Conservation (phyloP, 176 grass and related monocot genomes). For the Phyllostachys edulis region DNA sequence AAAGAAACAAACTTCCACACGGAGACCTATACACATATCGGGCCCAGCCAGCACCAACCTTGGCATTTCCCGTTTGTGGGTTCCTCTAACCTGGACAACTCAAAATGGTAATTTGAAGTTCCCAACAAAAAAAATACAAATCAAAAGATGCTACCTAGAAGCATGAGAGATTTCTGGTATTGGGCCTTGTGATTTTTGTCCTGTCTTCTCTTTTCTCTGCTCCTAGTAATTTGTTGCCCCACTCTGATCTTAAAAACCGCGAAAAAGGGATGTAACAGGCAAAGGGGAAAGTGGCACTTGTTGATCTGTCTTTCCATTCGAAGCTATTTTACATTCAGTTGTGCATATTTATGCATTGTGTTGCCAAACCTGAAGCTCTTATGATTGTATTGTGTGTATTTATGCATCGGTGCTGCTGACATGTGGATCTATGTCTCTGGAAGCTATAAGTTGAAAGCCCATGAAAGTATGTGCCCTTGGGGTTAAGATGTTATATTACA, state of each 20-base stretch:
- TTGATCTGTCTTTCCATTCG: conserved; percentile 8
- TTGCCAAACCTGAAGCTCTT: conserved; percentile 24
- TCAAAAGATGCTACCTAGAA: conserved; percentile 48
- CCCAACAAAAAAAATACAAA: conserved; percentile 38
- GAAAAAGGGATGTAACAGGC: conserved; percentile 24
- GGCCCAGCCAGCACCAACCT: conserved; percentile 35
- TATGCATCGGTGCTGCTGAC: conserved; percentile 25
- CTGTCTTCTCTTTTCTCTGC: conserved; percentile 24
- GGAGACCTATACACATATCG: conserved; percentile 15
- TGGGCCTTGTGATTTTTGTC: conserved; percentile 48
- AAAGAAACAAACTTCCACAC: conserved; percentile 34
- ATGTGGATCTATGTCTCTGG: conserved; percentile 41
- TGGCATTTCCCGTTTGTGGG: conserved; percentile 49
- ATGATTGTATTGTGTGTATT: not conserved
- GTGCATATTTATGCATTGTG: conserved; percentile 13
- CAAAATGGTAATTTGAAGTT: conserved; percentile 40
- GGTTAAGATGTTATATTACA: conserved; percentile 1
- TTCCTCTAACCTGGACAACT: conserved; percentile 55
- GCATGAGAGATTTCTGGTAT: conserved; percentile 46
- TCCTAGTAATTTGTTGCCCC: conserved; percentile 37
- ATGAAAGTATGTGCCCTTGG: conserved; percentile 26
- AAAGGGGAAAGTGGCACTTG: not conserved
- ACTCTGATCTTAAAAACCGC: conserved; percentile 43
- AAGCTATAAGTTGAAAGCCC: not conserved
- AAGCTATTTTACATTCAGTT: conserved; percentile 18